A percentile compares a stretch with the other conserved stretches of the same genome.
phyloP scores from a whole-genome alignment of 331 rosid genomes.

The Malus hybrid region DNA sequence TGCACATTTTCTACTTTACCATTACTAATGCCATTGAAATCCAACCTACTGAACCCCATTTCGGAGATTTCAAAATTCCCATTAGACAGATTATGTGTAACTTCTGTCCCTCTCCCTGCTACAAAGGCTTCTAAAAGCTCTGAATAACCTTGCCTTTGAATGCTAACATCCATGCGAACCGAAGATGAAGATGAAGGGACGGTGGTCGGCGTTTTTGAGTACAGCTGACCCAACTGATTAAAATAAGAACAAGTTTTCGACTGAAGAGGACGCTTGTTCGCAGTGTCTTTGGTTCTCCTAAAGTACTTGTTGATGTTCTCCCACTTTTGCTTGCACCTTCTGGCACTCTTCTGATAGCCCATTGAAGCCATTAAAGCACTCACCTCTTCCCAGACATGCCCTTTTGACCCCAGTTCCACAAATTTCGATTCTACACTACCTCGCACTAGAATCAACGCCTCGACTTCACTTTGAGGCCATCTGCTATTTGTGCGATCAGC shows the following conservation, averaged over 20 bases:
- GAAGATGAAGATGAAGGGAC: neutral
- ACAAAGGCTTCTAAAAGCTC: slow-evolving; percentile 8
- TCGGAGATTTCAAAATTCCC: slow-evolving; percentile 7
- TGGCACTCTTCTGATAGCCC: slow-evolving; percentile 17
- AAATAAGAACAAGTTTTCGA: slow-evolving; percentile 16
- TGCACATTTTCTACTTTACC: neutral
- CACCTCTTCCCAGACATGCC: slow-evolving; percentile 19
- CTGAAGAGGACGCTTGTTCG: neutral
- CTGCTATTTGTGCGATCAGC: slow-evolving; percentile 1
- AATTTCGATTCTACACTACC: slow-evolving; percentile 5
- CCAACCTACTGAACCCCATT: slow-evolving; percentile 1
- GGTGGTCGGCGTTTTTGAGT: neutral
- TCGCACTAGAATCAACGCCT: slow-evolving; percentile 17
- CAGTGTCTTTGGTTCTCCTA: slow-evolving; percentile 1
- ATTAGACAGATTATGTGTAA: neutral
- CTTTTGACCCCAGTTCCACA: slow-evolving; percentile 15
- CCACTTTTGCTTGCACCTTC: slow-evolving; percentile 26
- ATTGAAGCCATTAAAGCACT: slow-evolving; percentile 20
- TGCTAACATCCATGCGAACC: neutral
- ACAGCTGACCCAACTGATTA: slow-evolving; percentile 13
- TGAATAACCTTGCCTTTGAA: slow-evolving; percentile 5
- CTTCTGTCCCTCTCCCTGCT: neutral
- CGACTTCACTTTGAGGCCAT: slow-evolving; percentile 24
- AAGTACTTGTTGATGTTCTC: slow-evolving; percentile 25
- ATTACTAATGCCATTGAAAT: slow-evolving; percentile 1